Evolutionary conservation across 495 filamentous ascomycete genomes (phyloP), one percentile per base, ranked within the genome.

Genomic region (Annulohypoxylon nitens): DNA sequence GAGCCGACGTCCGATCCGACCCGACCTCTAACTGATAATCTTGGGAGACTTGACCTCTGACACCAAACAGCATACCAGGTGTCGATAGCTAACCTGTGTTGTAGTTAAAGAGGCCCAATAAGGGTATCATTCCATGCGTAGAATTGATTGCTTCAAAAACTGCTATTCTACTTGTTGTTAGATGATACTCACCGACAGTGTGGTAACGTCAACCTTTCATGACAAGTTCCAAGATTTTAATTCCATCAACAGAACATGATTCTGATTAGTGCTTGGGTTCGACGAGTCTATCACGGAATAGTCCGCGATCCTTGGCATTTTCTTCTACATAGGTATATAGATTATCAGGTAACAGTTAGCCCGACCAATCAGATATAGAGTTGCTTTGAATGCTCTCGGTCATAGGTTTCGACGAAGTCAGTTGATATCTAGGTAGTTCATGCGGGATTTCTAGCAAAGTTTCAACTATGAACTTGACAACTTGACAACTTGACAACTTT

Each of bases 321-420:
- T 36, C 54, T 33, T 34, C 6, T 54, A 58, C 55, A 39, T 59
- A 36, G 34, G 34, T 36, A 43, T 8, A 8, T 43, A 43, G 18
- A 26, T 16, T 20, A 7, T 50, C 18, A 45, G 45, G 37, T 61
- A 51, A 41, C 18, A 7, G 14, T 0, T 1, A 23, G n/a, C 5
- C 11, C 11, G 39, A 30, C 70, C 70, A 73, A 68, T 68, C 39
- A 23, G 14, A 54, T 33, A 37, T 23, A 8, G n/a, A 23, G 18
- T 2, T 30, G 47, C 54, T 61, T 12, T n/a, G 23, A 47, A 37
- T 23, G 16, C 41, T 45, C 26, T 64, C 45, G 59, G 64, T 59
- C 26, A 25, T 67, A 26, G 10, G 37, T 63, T 50, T 58, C 33
- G 30, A 67, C 1, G 16, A 30, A 43, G 14, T 16, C 12, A 20